A percentile compares a stretch with the other conserved stretches of the same genome.
Conservation (phyloP, 306 rosid genomes). For the cucumber (Cucumis sativus) region Cucumber_9930_V3 NC_026659.2:24387501-24388000, state of each 20-base stretch:
- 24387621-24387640: slow-evolving; percentile 10
- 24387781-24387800: background rate
- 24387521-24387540: background rate
- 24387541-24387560: background rate
- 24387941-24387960: too few relatives aligned
- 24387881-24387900: background rate
- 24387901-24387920: background rate
- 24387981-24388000: too few relatives aligned
- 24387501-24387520: background rate
- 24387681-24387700: background rate
- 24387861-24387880: slow-evolving; percentile 6
- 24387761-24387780: slow-evolving; percentile 8
- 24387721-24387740: slow-evolving; percentile 14
- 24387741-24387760: slow-evolving; percentile 3
- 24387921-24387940: background rate
- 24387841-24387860: slow-evolving; percentile 9
- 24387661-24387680: slow-evolving; percentile 13
- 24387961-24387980: too few relatives aligned
- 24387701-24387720: background rate
- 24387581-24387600: background rate
- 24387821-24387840: slow-evolving; percentile 1
- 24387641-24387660: slow-evolving; percentile 8
- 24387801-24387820: background rate
- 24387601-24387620: slow-evolving; percentile 2
- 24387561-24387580: background rate